Conservation (phyloP, 2,329 filamentous ascomycete genomes). For the Penicillium sp. region DNA sequence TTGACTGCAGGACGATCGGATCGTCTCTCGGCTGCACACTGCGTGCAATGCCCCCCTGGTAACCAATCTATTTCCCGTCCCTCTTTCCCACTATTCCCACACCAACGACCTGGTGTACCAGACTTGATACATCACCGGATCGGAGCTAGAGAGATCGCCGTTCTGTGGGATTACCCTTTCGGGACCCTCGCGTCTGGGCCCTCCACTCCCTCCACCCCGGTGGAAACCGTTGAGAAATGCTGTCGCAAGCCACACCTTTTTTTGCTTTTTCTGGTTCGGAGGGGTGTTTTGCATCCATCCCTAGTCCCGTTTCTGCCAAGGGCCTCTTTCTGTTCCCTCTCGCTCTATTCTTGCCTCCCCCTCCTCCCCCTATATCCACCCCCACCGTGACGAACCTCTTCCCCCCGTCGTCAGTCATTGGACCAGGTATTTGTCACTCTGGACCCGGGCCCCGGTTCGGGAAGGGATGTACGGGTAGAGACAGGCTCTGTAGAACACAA, state of each 20-base stretch:
- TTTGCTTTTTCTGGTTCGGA: constrained; percentile 2
- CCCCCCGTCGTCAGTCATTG: constrained; percentile 12
- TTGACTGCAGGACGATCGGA: constrained; percentile 1
- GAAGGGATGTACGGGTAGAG: constrained; percentile 21
- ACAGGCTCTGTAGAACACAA: constrained; percentile 7
- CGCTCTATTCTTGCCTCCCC: neutral
- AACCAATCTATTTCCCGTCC: constrained; percentile 24
- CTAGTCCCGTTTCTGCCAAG: neutral
- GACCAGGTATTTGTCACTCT: constrained; percentile 26
- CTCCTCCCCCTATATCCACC: neutral
- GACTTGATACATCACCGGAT: constrained; percentile 11
- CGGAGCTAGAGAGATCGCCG: constrained; percentile 20
- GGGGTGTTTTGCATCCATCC: neutral
- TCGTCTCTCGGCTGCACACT: constrained; percentile 20
- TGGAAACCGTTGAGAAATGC: constrained; percentile 27
- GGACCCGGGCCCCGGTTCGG: constrained; percentile 7
- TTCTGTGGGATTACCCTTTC: constrained; percentile 17
- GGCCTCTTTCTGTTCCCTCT: neutral
- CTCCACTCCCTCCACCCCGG: constrained; percentile 12
- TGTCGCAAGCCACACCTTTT: constrained; percentile 25
- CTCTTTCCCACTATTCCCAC: constrained; percentile 15
- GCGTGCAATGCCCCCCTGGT: constrained; percentile 18
- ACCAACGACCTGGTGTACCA: constrained; percentile 15
- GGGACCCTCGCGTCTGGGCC: constrained; percentile 14
- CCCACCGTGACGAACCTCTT: constrained; percentile 16